Evolutionary conservation across 108 stramenopile genomes (phyloP).

Genomic region (Skeletonema marinoi): DNA sequence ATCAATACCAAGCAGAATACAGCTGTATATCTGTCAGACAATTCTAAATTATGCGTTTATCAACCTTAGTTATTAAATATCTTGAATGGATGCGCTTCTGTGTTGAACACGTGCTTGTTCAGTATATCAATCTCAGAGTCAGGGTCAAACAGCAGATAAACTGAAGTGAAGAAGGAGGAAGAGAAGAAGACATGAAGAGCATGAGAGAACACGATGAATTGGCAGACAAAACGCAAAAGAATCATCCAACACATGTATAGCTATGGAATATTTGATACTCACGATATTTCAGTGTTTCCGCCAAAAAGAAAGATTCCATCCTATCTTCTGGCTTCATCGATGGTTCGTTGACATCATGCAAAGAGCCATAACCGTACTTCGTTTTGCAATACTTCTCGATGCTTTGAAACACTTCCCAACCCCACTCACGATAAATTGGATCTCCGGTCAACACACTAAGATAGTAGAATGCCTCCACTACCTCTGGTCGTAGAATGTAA

Average conservation of each 20-base stretch:
- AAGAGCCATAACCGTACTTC: constrained; percentile 73
- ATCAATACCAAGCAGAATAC: too few species aligned
- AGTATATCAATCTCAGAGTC: constrained; percentile 86
- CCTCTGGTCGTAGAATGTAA: constrained; percentile 93
- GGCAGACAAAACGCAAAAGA: background rate
- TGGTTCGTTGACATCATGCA: constrained; percentile 67
- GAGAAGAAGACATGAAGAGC: background rate
- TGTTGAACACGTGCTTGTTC: constrained; percentile 95
- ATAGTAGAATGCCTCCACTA: constrained; percentile 54
- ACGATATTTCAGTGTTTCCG: constrained; percentile 95
- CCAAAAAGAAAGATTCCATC: constrained; percentile 97
- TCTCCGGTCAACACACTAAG: constrained; percentile 71
- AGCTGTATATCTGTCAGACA: background rate
- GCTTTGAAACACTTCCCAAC: constrained; percentile 94
- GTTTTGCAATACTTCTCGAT: constrained; percentile 91
- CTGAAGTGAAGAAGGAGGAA: background rate
- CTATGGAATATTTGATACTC: background rate
- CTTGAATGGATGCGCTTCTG: constrained; percentile 94
- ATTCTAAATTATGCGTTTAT: background rate
- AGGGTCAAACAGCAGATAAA: constrained; percentile 93
- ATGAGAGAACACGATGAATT: background rate
- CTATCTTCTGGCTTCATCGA: constrained; percentile 60
- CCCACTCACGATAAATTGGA: constrained; percentile 97
- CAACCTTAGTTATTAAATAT: constrained; percentile 41
- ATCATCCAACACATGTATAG: background rate